Percentiles rank a stretch among this genome's conserved stretches.
Conservation (phyloP, 495 filamentous ascomycete genomes). For the Aspergillus sparsus region DNA sequence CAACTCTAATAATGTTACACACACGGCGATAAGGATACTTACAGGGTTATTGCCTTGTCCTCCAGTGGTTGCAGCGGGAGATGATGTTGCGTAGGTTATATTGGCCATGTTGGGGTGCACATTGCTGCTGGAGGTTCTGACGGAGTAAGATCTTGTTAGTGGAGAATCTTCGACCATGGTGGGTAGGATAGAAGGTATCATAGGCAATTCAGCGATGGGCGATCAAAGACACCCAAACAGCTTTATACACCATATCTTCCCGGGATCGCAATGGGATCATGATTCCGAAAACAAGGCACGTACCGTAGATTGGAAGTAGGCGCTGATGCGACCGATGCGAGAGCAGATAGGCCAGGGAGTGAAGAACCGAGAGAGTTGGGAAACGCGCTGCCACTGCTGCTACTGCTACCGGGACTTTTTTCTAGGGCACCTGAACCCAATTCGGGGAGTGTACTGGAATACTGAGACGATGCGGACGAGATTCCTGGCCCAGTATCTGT, state of each 20-base stretch:
- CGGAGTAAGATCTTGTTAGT: constrained; percentile 37
- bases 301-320: constrained; percentile 70
- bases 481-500: constrained; percentile 31
- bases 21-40: constrained; percentile 43
- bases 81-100: constrained; percentile 63
- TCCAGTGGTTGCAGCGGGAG: constrained; percentile 66
- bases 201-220: not conserved
- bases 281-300: constrained; percentile 25
- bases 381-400: constrained; percentile 28
- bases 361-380: constrained; percentile 41
- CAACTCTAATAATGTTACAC: constrained; percentile 10
- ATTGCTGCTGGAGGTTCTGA: constrained; percentile 53
- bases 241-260: not conserved
- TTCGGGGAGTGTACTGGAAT: constrained; percentile 40
- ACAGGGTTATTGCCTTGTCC: constrained; percentile 68
- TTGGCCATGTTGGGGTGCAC: constrained; percentile 53
- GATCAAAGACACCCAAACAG: not conserved
- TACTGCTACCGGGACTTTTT: constrained; percentile 29
- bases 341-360: constrained; percentile 60
- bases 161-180: constrained; percentile 18
- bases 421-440: constrained; percentile 31
- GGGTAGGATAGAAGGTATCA: constrained; percentile 8
- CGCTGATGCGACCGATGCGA: constrained; percentile 63
- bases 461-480: constrained; percentile 41
- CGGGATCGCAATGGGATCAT: constrained; percentile 1